Evolutionary conservation across 768 basidiomycete species (phyloP).

Genomic region (Xerocomellus chrysenteron): DNA sequence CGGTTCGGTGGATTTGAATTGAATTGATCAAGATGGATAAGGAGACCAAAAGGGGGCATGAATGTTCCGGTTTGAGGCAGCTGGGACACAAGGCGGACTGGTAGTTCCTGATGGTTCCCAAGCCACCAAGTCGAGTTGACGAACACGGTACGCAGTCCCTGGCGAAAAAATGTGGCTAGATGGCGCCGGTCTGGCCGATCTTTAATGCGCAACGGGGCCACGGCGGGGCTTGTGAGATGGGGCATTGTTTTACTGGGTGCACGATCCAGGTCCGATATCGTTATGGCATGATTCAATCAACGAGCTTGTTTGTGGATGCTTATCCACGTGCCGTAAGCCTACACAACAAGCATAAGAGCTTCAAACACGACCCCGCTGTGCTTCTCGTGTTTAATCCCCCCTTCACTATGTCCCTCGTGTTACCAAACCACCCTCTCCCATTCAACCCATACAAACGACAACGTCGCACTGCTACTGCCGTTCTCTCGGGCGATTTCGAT

Average conservation of each 20-base stretch:
- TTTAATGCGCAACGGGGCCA: neutral
- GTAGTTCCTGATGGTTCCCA: conserved; percentile 33
- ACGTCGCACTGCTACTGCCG: conserved; percentile 68
- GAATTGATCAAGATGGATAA: conserved; percentile 27
- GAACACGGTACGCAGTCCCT: neutral
- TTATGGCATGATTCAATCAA: conserved; percentile 30
- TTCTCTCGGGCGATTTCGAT: conserved; percentile 77
- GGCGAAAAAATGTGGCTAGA: neutral
- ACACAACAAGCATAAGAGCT: conserved; percentile 37
- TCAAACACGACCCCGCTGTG: conserved; percentile 35
- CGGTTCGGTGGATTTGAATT: conserved; percentile 15
- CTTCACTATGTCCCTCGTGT: conserved; percentile 24
- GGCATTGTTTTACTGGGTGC: neutral
- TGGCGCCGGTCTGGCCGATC: neutral
- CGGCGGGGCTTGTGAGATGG: neutral
- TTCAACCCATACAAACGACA: conserved; percentile 34
- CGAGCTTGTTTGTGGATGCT: conserved; percentile 36
- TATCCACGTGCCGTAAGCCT: conserved; percentile 37
- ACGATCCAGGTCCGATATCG: conserved; percentile 26
- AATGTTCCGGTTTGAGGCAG: conserved; percentile 18
- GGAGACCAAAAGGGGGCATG: conserved; percentile 10
- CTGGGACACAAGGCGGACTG: conserved; percentile 28
- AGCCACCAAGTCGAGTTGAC: conserved; percentile 8
- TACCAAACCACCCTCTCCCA: conserved; percentile 8
- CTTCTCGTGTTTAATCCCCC: conserved; percentile 21